phyloP scores from a whole-genome alignment of 2,329 filamentous ascomycete species.

The Alternaria viburni region DNA sequence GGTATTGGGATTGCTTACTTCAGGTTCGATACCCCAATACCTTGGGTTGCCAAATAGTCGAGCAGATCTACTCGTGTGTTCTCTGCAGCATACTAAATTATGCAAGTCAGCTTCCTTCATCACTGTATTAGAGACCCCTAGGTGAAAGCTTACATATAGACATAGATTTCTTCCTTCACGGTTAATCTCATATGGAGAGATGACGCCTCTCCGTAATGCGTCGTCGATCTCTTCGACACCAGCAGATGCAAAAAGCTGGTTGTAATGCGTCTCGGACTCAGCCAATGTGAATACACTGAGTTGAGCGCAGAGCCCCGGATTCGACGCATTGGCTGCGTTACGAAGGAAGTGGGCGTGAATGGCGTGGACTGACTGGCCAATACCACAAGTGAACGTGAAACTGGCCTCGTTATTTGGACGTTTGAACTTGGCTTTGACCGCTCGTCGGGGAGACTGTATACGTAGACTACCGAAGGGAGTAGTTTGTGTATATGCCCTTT shows the following conservation, averaged over 20 bases:
- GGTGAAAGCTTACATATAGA: conserved; percentile 4
- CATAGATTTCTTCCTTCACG: conserved; percentile 4
- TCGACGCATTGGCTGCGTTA: neutral
- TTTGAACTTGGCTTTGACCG: neutral
- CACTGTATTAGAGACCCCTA: neutral
- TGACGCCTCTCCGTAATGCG: conserved; percentile 13
- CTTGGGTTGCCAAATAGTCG: conserved; percentile 19
- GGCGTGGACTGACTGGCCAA: neutral
- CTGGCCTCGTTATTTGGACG: neutral
- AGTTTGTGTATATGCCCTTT: neutral
- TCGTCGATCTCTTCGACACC: conserved; percentile 12
- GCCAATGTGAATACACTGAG: conserved; percentile 6
- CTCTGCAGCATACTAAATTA: conserved; percentile 5
- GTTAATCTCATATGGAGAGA: conserved; percentile 18
- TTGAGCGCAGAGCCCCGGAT: neutral
- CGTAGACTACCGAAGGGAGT: conserved; percentile 4
- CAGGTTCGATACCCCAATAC: conserved; percentile 9
- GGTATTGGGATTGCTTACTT: conserved; percentile 2
- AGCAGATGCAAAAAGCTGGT: conserved; percentile 4
- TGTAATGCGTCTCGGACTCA: neutral
- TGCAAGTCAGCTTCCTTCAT: neutral
- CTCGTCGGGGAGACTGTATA: neutral
- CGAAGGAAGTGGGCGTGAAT: conserved; percentile 5
- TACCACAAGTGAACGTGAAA: conserved; percentile 8
- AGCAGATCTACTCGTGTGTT: conserved; percentile 13